phyloP scores from a whole-genome alignment of 768 basidiomycete species.

The Serpula lacrymans region DNA sequence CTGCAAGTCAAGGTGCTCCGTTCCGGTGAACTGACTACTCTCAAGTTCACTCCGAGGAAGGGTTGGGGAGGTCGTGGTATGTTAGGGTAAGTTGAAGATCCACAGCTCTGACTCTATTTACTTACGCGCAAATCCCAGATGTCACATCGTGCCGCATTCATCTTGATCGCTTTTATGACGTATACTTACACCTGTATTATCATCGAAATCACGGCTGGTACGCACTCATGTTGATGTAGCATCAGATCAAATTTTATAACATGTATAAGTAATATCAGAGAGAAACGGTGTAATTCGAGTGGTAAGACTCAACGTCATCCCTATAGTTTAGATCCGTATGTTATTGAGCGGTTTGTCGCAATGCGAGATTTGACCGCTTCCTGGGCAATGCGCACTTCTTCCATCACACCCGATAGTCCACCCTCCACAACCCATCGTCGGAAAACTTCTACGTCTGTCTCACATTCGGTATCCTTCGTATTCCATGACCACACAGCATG shows the following conservation, averaged over 20 bases:
- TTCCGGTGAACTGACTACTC: slow-evolving; percentile 36
- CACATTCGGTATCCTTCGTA: slow-evolving; percentile 23
- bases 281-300: background rate
- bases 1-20: slow-evolving; percentile 60
- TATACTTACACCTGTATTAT: background rate
- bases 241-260: background rate
- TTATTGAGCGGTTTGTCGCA: slow-evolving; percentile 13
- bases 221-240: too few species aligned
- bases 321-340: slow-evolving; percentile 18
- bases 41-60: slow-evolving; percentile 64
- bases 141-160: slow-evolving; percentile 58
- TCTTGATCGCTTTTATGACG: background rate
- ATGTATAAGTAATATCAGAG: background rate
- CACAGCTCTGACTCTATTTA: slow-evolving; percentile 3
- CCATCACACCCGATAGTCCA: slow-evolving; percentile 25
- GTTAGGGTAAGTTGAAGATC: slow-evolving; percentile 59
- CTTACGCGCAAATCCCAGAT: slow-evolving; percentile 33
- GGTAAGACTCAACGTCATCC: background rate
- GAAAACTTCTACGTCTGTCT: slow-evolving; percentile 51
- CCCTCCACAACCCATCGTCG: slow-evolving; percentile 46
- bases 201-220: too few species aligned
- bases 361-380: slow-evolving; percentile 5
- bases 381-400: slow-evolving; percentile 17
- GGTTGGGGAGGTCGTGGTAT: slow-evolving; percentile 89
- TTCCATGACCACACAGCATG: slow-evolving; percentile 60